Percentiles rank a stretch among this genome's conserved stretches.
These are phyloP conservation scores for Moesziomyces antarcticus DNA, from an alignment of 1,284 basidiomycete species.

Conservation along the genomic window DNA sequence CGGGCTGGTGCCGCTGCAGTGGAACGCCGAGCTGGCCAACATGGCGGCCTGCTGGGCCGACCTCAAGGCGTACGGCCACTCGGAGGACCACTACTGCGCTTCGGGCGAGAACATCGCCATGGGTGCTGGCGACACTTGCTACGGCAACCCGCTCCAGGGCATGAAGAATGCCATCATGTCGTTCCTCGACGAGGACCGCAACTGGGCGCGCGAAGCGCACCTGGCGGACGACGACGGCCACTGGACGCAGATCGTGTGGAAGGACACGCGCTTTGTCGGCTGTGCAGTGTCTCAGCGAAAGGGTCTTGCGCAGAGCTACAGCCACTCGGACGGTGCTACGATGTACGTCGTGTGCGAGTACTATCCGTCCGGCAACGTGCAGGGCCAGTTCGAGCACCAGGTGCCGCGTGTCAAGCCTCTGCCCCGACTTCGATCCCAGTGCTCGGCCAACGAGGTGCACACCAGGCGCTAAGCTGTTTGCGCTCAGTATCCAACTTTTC, in stretches of 20 bases:
- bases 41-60: constrained; percentile 53
- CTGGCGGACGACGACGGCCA: constrained; percentile 22
- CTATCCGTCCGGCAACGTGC: constrained; percentile 41
- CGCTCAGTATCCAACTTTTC: no score
- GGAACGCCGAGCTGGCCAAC: constrained; percentile 50
- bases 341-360: constrained; percentile 49
- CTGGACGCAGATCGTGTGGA: constrained; percentile 42
- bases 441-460: constrained; percentile 42
- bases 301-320: constrained; percentile 22
- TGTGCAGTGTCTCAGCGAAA: constrained; percentile 38
- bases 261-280: constrained; percentile 28
- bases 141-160: constrained; percentile 28
- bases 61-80: constrained; percentile 49
- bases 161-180: constrained; percentile 40
- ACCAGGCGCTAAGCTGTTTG: constrained; percentile 7
- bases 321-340: background rate
- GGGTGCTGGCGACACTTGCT: constrained; percentile 40
- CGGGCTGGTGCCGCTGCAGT: constrained; percentile 20
- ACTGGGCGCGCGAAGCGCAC: constrained; percentile 23
- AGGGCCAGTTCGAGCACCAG: constrained; percentile 16
- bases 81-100: constrained; percentile 39
- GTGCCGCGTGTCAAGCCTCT: constrained; percentile 20
- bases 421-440: constrained; percentile 26
- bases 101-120: constrained; percentile 48
- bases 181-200: constrained; percentile 49